These are phyloP conservation scores for Fistulifera pelliculosa DNA, from an alignment of 108 stramenopile genomes.

Conservation along the genomic window DNA sequence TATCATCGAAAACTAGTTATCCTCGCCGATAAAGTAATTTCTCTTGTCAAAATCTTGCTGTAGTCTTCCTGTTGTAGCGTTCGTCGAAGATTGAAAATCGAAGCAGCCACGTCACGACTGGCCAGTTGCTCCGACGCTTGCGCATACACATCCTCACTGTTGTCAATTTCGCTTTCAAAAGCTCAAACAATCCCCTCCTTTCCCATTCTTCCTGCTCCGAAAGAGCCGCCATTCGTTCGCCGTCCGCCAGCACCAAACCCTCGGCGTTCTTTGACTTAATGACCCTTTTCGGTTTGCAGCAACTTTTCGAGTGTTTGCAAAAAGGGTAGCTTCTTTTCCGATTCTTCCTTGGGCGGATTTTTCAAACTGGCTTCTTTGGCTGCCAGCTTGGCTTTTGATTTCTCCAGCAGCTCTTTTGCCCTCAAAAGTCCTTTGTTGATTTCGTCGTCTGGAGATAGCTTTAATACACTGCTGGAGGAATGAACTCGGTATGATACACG, in stretches of 20 bases:
- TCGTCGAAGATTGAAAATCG: constrained; percentile 52
- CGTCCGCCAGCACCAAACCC: constrained; percentile 56
- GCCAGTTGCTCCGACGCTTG: constrained; percentile 16
- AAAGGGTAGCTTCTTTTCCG: constrained; percentile 22
- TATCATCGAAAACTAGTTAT: no score
- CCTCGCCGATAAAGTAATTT: constrained; percentile 78
- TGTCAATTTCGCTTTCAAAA: constrained; percentile 33
- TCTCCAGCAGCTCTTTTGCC: constrained; percentile 27
- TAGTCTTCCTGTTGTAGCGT: constrained; percentile 56
- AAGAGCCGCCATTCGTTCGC: constrained; percentile 61
- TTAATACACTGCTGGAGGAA: not conserved
- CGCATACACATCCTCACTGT: constrained; percentile 10
- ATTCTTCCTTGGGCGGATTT: not conserved
- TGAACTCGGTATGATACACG: no score
- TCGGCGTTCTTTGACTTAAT: constrained; percentile 31
- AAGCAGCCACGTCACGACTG: constrained; percentile 59
- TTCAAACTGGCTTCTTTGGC: not conserved
- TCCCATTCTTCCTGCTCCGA: constrained; percentile 75
- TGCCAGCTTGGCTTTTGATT: constrained; percentile 27
- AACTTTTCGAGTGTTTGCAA: constrained; percentile 5
- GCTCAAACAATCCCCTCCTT: constrained; percentile 30
- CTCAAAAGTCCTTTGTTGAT: constrained; percentile 21
- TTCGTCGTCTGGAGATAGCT: constrained; percentile 19
- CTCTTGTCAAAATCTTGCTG: constrained; percentile 67
- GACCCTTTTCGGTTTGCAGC: constrained; percentile 12